Conservation (phyloP, 129 eudicot species). For the Escallonia herrerae region DNA sequence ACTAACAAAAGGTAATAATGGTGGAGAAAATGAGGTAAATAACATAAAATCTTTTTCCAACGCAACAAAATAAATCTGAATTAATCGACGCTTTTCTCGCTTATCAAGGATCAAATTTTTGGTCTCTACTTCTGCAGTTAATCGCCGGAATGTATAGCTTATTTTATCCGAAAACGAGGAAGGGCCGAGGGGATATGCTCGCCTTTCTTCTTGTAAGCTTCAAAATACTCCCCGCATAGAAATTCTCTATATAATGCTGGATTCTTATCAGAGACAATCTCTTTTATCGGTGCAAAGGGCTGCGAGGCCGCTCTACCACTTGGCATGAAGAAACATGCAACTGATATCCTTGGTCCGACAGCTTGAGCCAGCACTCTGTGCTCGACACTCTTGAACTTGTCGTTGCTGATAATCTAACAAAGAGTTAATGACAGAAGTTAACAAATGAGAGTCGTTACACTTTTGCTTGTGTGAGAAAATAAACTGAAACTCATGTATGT, state of each 20-base stretch:
- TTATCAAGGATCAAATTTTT: too few species aligned
- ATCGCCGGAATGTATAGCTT: neutral
- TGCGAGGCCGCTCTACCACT: neutral
- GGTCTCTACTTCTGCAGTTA: too few species aligned
- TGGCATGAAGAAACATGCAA: neutral
- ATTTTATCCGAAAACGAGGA: neutral
- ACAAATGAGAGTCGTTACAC: neutral
- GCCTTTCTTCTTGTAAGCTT: neutral
- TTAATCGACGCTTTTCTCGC: too few species aligned
- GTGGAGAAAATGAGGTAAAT: too few species aligned
- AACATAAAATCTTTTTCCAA: too few species aligned
- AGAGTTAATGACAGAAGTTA: neutral
- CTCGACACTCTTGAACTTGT: neutral
- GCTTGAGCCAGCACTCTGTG: neutral
- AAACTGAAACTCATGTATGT: neutral
- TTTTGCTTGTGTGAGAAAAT: neutral
- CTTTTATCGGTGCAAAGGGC: neutral
- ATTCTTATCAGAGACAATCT: neutral
- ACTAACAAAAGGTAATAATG: too few species aligned
- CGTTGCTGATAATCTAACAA: neutral
- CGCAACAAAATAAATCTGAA: too few species aligned
- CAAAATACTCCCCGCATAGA: neutral
- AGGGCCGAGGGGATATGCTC: neutral
- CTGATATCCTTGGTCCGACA: neutral
- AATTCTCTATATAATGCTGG: neutral